Evolutionary conservation across 129 eudicot species (phyloP), one percentile per base, ranked within the genome.

Genomic region (Lactuca saligna): DNA sequence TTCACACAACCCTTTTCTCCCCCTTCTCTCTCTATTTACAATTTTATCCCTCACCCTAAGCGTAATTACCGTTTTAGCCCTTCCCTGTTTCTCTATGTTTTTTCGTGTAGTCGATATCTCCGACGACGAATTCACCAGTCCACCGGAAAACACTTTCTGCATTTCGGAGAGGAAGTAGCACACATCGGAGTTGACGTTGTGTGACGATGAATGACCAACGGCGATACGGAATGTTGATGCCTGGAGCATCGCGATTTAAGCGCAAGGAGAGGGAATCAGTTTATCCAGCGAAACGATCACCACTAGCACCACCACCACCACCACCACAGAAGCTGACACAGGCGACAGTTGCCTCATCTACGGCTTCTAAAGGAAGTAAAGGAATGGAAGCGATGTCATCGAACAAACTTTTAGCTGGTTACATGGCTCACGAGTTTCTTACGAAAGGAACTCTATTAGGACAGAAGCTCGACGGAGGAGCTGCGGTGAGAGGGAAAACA

Each of bases 361-460:
- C 48, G 25, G 33, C 66, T 31, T 17, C 86, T 69, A 61, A 63
- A 59, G 41, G 74, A 46, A 50, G 50, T 39, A 61, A 44, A 13
- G 29, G 17, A 55, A 38, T 69, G 16, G 86, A 68, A 65, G 77
- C 72, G 56, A 16, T 41, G 31, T 16, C 71, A 4, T 65, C 94
- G 0, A 79, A 75, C 75, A 78, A 76, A 66, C 77, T 84, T 4
- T 39, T 88, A 64, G 96, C 92, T 63, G 96, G 96, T 5, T 86
- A 77, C 83, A 65, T 88, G 84, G 96, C 96, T 8, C 50, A 74
- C 53, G 96, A 88, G 70, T 88, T 83, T 32, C 46, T 83, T 16
- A 83, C 92, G 3, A 76, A 71, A 48, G 96, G 96, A 2, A 88
- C 92, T 3, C 56, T 88, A 7, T 44, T 88, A 25, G 89, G 96